Conservation (phyloP, 1,284 basidiomycete species). For the Pyrrhoderma noxium region DNA sequence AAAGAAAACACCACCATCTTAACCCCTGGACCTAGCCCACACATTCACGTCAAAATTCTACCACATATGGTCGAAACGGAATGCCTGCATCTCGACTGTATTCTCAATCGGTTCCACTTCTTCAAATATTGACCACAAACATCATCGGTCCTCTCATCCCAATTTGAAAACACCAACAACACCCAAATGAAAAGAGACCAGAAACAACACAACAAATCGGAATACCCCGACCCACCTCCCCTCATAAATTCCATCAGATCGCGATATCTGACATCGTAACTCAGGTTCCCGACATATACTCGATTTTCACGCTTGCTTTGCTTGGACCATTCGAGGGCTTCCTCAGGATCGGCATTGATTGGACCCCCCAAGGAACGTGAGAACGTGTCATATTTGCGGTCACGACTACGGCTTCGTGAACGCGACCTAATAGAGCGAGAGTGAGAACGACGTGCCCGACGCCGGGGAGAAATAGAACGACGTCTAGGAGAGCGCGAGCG, state of each 20-base stretch:
- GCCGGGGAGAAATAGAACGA: constrained; percentile 58
- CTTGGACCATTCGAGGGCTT: constrained; percentile 86
- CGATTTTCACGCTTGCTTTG: constrained; percentile 95
- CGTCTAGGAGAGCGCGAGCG: constrained; percentile 49
- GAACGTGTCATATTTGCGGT: constrained; percentile 60
- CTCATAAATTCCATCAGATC: constrained; percentile 98
- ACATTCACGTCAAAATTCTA: neutral
- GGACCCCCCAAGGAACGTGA: constrained; percentile 80
- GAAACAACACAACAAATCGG: constrained; percentile 18
- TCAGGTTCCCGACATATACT: constrained; percentile 96
- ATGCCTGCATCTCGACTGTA: neutral
- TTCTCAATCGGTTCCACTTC: neutral
- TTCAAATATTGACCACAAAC: constrained; percentile 1
- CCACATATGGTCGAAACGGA: neutral
- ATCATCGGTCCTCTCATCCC: neutral
- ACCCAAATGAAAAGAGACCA: constrained; percentile 15
- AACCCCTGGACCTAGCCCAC: constrained; percentile 9
- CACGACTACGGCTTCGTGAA: constrained; percentile 53
- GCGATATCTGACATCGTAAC: constrained; percentile 95
- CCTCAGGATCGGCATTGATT: constrained; percentile 85
- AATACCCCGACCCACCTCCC: constrained; percentile 92
- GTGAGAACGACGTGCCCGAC: constrained; percentile 47
- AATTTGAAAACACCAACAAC: neutral
- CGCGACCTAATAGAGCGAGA: constrained; percentile 47
- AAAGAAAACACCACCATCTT: constrained; percentile 1